Conservation (phyloP, 345 rosid species). For the Firmiana major region DNA sequence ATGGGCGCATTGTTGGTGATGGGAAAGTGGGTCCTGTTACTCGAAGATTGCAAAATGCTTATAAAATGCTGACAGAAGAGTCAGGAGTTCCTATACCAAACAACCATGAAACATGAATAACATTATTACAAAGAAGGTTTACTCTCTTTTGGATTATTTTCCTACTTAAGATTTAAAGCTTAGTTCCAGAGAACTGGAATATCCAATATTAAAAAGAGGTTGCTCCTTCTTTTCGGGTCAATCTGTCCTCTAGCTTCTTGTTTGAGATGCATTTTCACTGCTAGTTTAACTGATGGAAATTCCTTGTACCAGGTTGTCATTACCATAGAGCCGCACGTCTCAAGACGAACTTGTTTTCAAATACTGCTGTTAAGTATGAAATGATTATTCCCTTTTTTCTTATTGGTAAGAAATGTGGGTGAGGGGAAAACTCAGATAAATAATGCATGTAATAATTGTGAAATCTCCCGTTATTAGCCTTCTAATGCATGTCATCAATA, state of each 20-base stretch:
- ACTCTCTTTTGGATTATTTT: neutral
- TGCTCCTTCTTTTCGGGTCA: neutral
- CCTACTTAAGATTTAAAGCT: neutral
- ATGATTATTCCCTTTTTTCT: neutral
- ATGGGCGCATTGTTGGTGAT: constrained; percentile 64
- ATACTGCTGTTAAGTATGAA: neutral
- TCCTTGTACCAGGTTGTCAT: neutral
- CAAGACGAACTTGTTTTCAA: neutral
- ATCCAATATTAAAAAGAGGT: neutral
- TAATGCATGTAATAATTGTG: no score
- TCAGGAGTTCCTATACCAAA: constrained; percentile 77
- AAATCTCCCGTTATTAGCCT: no score
- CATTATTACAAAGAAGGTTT: neutral
- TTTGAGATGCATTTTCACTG: no score
- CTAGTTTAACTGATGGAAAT: neutral
- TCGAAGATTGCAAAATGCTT: constrained; percentile 52
- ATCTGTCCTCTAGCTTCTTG: no score
- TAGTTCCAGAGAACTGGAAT: neutral
- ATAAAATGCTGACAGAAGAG: constrained; percentile 56
- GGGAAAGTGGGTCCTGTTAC: constrained; percentile 75
- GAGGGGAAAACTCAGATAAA: neutral
- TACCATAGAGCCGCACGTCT: neutral
- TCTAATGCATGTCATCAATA: no score
- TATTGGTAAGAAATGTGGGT: neutral
- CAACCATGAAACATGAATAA: constrained; percentile 14